Evolutionary conservation across 2,329 filamentous ascomycete species (phyloP).

Genomic region (Paecilomyces dactylethromorphus): DNA sequence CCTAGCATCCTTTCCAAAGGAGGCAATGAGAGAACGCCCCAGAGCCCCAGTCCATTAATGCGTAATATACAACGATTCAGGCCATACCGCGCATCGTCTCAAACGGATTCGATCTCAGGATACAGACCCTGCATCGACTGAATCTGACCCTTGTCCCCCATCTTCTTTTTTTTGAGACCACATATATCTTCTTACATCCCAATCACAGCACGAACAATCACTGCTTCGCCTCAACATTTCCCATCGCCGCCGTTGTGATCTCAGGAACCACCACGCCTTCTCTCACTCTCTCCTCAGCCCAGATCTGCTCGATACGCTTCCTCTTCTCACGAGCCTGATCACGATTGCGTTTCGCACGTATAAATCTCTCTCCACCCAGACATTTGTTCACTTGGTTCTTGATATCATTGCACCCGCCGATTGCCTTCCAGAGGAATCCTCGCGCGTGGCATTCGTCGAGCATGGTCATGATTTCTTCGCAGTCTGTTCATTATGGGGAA

Average conservation of each 20-base stretch:
- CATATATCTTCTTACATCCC: not conserved
- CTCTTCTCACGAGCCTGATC: slow-evolving; percentile 63
- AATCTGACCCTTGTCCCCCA: too few relatives aligned
- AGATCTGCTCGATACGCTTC: slow-evolving; percentile 67
- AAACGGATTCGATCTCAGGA: not conserved
- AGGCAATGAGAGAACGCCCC: not conserved
- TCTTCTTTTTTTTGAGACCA: too few relatives aligned
- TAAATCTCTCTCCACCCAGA: slow-evolving; percentile 70
- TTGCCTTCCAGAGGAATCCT: slow-evolving; percentile 86
- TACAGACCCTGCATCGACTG: not conserved
- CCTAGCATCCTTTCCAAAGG: not conserved
- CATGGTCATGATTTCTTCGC: slow-evolving; percentile 86
- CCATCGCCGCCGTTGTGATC: not conserved
- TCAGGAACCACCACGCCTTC: slow-evolving; percentile 9
- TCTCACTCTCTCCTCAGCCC: slow-evolving; percentile 54
- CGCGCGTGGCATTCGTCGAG: slow-evolving; percentile 92
- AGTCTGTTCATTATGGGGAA: slow-evolving; percentile 54
- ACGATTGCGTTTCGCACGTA: slow-evolving; percentile 71
- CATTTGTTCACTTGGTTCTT: slow-evolving; percentile 83
- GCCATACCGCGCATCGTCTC: not conserved
- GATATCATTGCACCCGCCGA: slow-evolving; percentile 82
- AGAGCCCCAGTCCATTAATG: not conserved
- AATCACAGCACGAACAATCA: not conserved
- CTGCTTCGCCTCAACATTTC: not conserved
- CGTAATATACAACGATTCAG: not conserved